Evolutionary conservation across 768 basidiomycete species (phyloP).

Genomic region (Mycena belliarum): DNA sequence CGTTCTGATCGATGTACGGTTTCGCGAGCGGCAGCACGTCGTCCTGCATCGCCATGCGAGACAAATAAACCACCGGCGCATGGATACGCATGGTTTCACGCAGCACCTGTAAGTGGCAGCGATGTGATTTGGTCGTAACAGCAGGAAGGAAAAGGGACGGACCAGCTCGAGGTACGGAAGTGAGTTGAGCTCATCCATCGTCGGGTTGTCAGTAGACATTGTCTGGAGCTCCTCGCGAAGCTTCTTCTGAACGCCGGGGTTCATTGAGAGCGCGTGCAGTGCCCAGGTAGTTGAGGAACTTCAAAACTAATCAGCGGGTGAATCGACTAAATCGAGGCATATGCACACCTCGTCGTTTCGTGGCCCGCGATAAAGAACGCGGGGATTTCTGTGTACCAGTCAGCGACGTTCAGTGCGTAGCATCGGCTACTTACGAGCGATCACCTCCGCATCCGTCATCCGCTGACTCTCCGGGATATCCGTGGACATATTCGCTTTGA

Average conservation of each 20-base stretch:
- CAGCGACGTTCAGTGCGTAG: not conserved
- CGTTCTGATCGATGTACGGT: slow-evolving; percentile 29
- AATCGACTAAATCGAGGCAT: not conserved
- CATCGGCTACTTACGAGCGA: not conserved
- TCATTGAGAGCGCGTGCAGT: not conserved
- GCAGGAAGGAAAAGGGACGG: too few relatives aligned
- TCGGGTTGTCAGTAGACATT: slow-evolving; percentile 7
- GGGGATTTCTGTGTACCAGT: slow-evolving; percentile 42
- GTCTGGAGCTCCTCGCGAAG: not conserved
- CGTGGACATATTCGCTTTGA: slow-evolving; percentile 52
- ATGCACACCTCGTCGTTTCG: slow-evolving; percentile 39
- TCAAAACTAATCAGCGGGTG: not conserved
- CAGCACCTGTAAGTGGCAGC: slow-evolving; percentile 34
- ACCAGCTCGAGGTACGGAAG: slow-evolving; percentile 36
- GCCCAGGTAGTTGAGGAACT: not conserved
- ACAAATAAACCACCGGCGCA: slow-evolving; percentile 33
- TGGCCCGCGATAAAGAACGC: slow-evolving; percentile 45
- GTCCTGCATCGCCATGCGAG: slow-evolving; percentile 32
- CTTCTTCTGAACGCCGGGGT: not conserved
- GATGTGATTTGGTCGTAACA: not conserved
- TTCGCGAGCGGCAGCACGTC: slow-evolving; percentile 35
- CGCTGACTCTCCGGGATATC: slow-evolving; percentile 44
- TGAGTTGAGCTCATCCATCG: slow-evolving; percentile 26
- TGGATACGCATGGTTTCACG: slow-evolving; percentile 42
- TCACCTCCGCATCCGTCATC: slow-evolving; percentile 25